Percentiles rank a stretch among this genome's conserved stretches.
Conservation (phyloP, 306 rosid species). For the Vigna radiata region DNA sequence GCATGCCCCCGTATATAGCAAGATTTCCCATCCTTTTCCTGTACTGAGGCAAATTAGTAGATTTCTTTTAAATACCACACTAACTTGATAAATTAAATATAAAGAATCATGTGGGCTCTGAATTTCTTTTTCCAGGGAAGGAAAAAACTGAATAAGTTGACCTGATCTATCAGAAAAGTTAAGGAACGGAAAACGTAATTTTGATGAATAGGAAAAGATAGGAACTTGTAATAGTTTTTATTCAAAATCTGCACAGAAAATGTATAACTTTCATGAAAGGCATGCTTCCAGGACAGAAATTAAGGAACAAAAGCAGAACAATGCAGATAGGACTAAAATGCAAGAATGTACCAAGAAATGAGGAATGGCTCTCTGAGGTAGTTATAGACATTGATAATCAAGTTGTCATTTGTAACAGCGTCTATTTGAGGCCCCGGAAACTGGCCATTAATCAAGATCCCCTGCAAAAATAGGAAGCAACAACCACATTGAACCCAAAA, state of each 20-base stretch:
- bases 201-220: conserved; percentile 11
- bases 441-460: conserved; percentile 93
- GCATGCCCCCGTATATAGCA: background rate
- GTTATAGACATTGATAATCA: conserved; percentile 83
- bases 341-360: conserved; percentile 70
- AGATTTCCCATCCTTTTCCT: conserved; percentile 11
- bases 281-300: background rate
- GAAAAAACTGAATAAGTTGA: conserved; percentile 7
- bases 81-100: conserved; percentile 26
- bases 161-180: conserved; percentile 41
- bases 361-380: conserved; percentile 86
- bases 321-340: background rate
- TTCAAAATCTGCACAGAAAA: conserved; percentile 17
- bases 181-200: background rate
- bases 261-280: conserved; percentile 26
- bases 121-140: background rate
- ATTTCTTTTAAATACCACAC: conserved; percentile 18
- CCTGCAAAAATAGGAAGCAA: conserved; percentile 59
- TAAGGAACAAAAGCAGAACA: conserved; percentile 6
- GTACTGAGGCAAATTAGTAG: background rate
- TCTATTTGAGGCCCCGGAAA: conserved; percentile 99
- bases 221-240: conserved; percentile 1
- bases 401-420: conserved; percentile 89
- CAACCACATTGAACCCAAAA: conserved; percentile 26
- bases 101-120: background rate